Conservation (phyloP, 2,329 filamentous ascomycete species). For the Aspergillus tanneri region DNA sequence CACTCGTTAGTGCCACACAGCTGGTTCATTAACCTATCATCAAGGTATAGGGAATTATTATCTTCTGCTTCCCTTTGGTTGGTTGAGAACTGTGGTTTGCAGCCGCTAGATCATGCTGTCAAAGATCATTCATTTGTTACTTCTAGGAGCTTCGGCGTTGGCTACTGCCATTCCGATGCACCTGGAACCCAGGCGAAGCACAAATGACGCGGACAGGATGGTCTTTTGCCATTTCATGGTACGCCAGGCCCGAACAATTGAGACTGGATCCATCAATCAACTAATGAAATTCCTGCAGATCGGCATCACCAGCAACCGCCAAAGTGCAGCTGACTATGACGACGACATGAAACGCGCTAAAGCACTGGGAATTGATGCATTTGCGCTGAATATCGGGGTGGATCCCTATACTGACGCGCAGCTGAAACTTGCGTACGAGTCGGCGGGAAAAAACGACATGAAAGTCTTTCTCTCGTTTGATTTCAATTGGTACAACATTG, state of each 20-base stretch:
- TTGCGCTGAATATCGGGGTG: constrained; percentile 52
- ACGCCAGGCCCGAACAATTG: background rate
- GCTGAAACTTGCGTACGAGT: constrained; percentile 51
- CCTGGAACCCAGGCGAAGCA: constrained; percentile 1
- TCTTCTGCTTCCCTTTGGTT: too few species aligned
- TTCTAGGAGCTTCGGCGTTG: constrained; percentile 20
- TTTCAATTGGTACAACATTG: constrained; percentile 50
- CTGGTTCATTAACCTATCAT: background rate
- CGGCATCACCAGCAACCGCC: constrained; percentile 47
- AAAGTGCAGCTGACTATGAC: constrained; percentile 47
- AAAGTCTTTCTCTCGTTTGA: constrained; percentile 60
- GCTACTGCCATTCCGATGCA: constrained; percentile 17
- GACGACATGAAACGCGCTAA: constrained; percentile 50
- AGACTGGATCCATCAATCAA: background rate
- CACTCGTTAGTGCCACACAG: background rate
- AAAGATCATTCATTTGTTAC: constrained; percentile 16
- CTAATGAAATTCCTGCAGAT: constrained; percentile 32
- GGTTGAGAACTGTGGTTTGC: too few species aligned
- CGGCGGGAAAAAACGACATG: constrained; percentile 48
- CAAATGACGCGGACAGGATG: constrained; percentile 24
- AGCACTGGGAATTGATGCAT: constrained; percentile 48
- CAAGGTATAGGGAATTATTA: too few species aligned
- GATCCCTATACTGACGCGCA: constrained; percentile 48
- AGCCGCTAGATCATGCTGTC: constrained; percentile 18
- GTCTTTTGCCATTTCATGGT: constrained; percentile 51